A percentile compares a stretch with the other conserved stretches of the same genome.
Evolutionary conservation across 805 yeast genomes (phyloP).

Genomic region (Wickerhamomyces kurtzmanii): DNA sequence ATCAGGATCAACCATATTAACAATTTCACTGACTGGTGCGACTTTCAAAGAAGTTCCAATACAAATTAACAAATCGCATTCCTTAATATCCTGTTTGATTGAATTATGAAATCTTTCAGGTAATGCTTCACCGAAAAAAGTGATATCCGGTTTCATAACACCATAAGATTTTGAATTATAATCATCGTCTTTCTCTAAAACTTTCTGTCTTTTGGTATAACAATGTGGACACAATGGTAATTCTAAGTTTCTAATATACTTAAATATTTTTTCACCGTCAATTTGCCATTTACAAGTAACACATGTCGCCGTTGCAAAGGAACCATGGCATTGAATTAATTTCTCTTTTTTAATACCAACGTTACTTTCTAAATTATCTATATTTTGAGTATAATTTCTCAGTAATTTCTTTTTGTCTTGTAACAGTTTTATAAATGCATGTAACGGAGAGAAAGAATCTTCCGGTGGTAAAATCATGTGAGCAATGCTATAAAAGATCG

Average conservation of each 20-base stretch:
- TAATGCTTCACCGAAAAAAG: slow-evolving; percentile 81
- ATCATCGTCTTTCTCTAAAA: slow-evolving; percentile 17
- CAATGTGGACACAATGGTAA: slow-evolving; percentile 73
- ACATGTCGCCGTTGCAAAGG: slow-evolving; percentile 84
- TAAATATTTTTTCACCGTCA: slow-evolving; percentile 56
- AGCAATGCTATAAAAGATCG: slow-evolving; percentile 79
- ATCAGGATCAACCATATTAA: slow-evolving; percentile 58
- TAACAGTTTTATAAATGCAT: slow-evolving; percentile 63
- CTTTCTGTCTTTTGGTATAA: slow-evolving; percentile 28
- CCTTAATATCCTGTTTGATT: slow-evolving; percentile 46
- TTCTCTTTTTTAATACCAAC: slow-evolving; percentile 64
- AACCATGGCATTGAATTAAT: slow-evolving; percentile 86
- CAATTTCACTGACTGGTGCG: slow-evolving; percentile 85
- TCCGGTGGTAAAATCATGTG: slow-evolving; percentile 75
- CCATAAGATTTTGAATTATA: slow-evolving; percentile 47
- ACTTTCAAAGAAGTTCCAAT: slow-evolving; percentile 90
- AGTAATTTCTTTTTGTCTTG: slow-evolving; percentile 70
- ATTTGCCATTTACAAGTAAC: slow-evolving; percentile 60
- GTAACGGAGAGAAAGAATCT: slow-evolving; percentile 61
- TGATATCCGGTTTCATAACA: slow-evolving; percentile 86
- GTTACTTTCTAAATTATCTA: slow-evolving; percentile 76
- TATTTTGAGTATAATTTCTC: slow-evolving; percentile 85
- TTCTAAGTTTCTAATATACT: slow-evolving; percentile 44
- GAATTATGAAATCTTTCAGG: slow-evolving; percentile 60
- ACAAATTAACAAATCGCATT: slow-evolving; percentile 74